Base-by-base conservation (phyloP, 2,329 filamentous ascomycete species). In the Zymoseptoria ardabiliae region DNA sequence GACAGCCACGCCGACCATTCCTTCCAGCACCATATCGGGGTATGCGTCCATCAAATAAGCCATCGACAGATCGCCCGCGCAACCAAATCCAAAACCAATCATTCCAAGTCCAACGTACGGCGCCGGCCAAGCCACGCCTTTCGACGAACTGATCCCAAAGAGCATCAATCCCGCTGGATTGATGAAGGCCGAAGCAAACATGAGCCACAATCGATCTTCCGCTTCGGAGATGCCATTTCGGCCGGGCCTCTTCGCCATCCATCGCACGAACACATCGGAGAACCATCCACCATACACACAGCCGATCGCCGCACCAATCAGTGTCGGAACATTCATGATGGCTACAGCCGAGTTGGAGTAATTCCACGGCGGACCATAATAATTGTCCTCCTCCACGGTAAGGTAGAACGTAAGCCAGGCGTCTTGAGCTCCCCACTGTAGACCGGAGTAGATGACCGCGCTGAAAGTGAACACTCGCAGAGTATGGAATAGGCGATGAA, bases 341-440 rank as follows among this genome's bases (percentile, higher is more conserved):
- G 81, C 82, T 3, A 82, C 79, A 2, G 77, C 77, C 1, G 78
- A 77, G 58, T 82, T 77, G 41, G 71, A 75, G 67, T 85, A 85
- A 68, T 82, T 78, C 77, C 80, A 85, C 0, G 82, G 82, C 9
- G 73, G 70, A 0, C 72, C 77, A 23, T 78, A 79, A 78, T 81
- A 84, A 63, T 78, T 78, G 61, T 83, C 81, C 64, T 85, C 80
- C 66, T 83, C 77, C 1, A 84, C 76, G 0, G 82, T 85, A 30
- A 83, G 73, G 62, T 85, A 84, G 67, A 85, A 84, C 1, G 80
- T 81, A 21, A 85, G 71, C 71, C 82, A 84, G n/a, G 82, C 81
- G 63, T 84, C 82, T 68, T 85, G 82, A 28, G 80, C 75, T 3
- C 82, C 82, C 82, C 82, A 85, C 66, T 84, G 82, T 22, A 84